Conservation (phyloP, 176 grass and related monocot genomes). For the Otatea glauca region DNA sequence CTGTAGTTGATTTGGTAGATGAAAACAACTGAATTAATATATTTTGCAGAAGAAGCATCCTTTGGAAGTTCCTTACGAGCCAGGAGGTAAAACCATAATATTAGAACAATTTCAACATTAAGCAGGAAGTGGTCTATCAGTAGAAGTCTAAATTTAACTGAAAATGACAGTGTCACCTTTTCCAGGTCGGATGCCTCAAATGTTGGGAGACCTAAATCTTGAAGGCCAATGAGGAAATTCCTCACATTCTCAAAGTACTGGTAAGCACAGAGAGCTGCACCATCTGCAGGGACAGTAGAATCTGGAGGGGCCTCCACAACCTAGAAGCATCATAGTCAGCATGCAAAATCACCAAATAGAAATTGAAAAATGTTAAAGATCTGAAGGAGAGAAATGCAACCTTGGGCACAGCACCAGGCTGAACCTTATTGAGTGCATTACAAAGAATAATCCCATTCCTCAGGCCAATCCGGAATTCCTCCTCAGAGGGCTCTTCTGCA, state of each 20-base stretch:
- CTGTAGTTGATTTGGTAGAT: slow-evolving; percentile 41
- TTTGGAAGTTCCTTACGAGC: slow-evolving; percentile 29
- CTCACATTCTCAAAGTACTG: slow-evolving; percentile 94
- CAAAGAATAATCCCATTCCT: slow-evolving; percentile 97
- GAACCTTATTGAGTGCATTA: slow-evolving; percentile 89
- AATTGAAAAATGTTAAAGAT: slow-evolving; percentile 33
- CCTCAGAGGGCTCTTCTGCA: slow-evolving; percentile 81
- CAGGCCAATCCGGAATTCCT: slow-evolving; percentile 81
- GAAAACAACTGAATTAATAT: slow-evolving; percentile 31
- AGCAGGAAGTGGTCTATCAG: background rate
- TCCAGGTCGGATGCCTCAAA: slow-evolving; percentile 91
- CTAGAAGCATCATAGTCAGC: slow-evolving; percentile 46
- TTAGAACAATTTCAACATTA: slow-evolving; percentile 18
- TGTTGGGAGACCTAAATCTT: slow-evolving; percentile 83
- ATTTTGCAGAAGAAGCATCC: background rate
- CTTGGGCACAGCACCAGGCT: slow-evolving; percentile 72
- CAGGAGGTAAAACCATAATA: slow-evolving; percentile 1
- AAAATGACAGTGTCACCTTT: slow-evolving; percentile 59
- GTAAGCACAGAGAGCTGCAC: slow-evolving; percentile 76
- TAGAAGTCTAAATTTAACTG: slow-evolving; percentile 21
- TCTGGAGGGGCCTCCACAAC: slow-evolving; percentile 81
- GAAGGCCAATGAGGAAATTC: slow-evolving; percentile 72
- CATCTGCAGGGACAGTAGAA: slow-evolving; percentile 58
- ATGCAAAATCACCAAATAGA: slow-evolving; percentile 30
- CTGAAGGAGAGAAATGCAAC: slow-evolving; percentile 52